phyloP scores from a whole-genome alignment of 2,329 filamentous ascomycete genomes.

The Emmonsia crescens region DNA sequence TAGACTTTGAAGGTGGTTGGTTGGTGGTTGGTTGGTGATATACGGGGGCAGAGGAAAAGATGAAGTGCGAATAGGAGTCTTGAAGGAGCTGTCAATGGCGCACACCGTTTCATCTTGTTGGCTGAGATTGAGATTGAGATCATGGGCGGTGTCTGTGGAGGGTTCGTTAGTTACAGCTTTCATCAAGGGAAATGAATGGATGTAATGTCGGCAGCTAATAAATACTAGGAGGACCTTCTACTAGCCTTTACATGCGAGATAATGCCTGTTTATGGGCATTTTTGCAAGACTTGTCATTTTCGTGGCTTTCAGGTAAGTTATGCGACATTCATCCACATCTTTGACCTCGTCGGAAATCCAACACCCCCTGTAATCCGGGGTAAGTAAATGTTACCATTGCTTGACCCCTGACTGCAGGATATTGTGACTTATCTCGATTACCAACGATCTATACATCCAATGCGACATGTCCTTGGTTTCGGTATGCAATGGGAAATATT shows the following conservation, averaged over 20 bases:
- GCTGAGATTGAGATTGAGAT: neutral
- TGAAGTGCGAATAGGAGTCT: too few species aligned
- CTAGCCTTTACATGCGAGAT: neutral
- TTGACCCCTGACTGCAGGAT: neutral
- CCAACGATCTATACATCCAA: too few species aligned
- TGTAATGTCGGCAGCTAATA: neutral
- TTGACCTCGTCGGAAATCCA: neutral
- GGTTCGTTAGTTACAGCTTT: too few species aligned
- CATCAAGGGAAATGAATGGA: neutral
- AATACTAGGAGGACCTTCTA: neutral
- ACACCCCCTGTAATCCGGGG: neutral
- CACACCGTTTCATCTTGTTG: neutral
- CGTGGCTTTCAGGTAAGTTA: too few species aligned
- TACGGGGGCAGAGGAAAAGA: neutral
- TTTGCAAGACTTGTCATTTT: too few species aligned
- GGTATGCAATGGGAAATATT: too few species aligned
- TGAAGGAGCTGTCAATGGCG: too few species aligned
- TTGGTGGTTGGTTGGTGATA: neutral
- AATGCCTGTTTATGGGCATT: neutral
- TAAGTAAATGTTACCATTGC: neutral
- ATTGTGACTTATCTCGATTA: neutral
- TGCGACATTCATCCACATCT: too few species aligned
- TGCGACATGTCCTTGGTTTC: too few species aligned
- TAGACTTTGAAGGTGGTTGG: neutral
- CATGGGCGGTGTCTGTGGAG: too few species aligned